A percentile compares a stretch with the other conserved stretches of the same genome.
Conservation (phyloP, 805 yeast species). For the Lipomyces sp. region DNA sequence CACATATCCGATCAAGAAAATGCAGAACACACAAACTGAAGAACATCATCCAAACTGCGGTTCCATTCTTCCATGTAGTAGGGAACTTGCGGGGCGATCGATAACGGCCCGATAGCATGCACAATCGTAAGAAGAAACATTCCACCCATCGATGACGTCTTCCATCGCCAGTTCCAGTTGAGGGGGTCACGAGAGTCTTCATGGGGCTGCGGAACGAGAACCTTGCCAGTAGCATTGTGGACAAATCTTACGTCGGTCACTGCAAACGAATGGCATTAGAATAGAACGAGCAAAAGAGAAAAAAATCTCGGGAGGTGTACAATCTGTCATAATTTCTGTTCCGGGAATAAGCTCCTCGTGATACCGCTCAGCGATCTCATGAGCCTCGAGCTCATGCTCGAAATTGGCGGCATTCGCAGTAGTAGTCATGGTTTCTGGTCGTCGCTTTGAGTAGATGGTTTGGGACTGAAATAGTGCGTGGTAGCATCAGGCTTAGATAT, state of each 20-base stretch:
- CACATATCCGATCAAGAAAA: not conserved
- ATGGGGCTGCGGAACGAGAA: conserved; percentile 42
- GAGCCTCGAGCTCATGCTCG: too few relatives aligned
- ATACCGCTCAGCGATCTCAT: not conserved
- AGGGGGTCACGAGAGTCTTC: conserved; percentile 43
- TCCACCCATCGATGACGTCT: conserved; percentile 12
- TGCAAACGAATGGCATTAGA: too few relatives aligned
- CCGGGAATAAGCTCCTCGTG: not conserved
- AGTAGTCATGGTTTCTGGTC: too few relatives aligned
- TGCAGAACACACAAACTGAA: conserved; percentile 2
- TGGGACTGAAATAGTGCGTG: too few relatives aligned
- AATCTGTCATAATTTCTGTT: not conserved
- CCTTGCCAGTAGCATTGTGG: conserved; percentile 3
- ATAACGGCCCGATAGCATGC: conserved; percentile 1
- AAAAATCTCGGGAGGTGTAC: too few relatives aligned
- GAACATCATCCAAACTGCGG: conserved; percentile 2
- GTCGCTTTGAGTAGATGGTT: too few relatives aligned
- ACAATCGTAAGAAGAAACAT: not conserved
- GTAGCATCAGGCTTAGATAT: too few relatives aligned
- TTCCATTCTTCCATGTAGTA: conserved; percentile 7
- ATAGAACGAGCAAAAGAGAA: too few relatives aligned
- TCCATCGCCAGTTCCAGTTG: conserved; percentile 36
- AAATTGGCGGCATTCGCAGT: too few relatives aligned
- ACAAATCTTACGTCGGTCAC: not conserved
- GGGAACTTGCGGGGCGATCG: conserved; percentile 1